A percentile compares a stretch with the other conserved stretches of the same genome.
phyloP scores from a whole-genome alignment of 345 rosid species.

The Linum lewisii region DNA sequence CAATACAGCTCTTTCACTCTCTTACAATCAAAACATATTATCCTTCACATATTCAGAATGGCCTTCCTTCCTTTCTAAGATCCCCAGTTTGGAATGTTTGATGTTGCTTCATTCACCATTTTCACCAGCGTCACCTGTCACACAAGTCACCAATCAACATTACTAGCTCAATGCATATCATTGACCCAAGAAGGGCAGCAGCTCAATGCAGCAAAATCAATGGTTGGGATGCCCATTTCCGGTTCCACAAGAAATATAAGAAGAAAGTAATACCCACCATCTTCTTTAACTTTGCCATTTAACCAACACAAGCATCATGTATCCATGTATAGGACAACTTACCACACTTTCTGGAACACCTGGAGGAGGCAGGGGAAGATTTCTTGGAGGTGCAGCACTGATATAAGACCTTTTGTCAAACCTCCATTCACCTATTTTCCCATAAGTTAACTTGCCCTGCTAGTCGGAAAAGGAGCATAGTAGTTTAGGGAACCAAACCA shows the following conservation, averaged over 20 bases:
- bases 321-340: slow-evolving; percentile 22
- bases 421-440: slow-evolving; percentile 94
- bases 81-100: slow-evolving; percentile 79
- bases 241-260: no score
- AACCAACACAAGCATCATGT: no score
- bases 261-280: no score
- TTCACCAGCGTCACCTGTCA: slow-evolving; percentile 82
- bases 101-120: slow-evolving; percentile 89
- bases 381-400: slow-evolving; percentile 51
- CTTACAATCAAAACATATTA: no score
- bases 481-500: no score
- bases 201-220: no score
- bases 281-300: no score
- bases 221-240: no score
- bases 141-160: no score
- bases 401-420: slow-evolving; percentile 85
- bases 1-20: no score
- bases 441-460: slow-evolving; percentile 81
- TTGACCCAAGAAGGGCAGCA: no score
- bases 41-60: neutral
- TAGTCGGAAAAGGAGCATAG: slow-evolving; percentile 6
- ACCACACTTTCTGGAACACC: slow-evolving; percentile 97
- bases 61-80: slow-evolving; percentile 14
- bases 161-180: no score
- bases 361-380: slow-evolving; percentile 85